Evolutionary conservation across 495 filamentous ascomycete species (phyloP), one percentile per base, ranked within the genome.

Genomic region (Neurospora sp.): DNA sequence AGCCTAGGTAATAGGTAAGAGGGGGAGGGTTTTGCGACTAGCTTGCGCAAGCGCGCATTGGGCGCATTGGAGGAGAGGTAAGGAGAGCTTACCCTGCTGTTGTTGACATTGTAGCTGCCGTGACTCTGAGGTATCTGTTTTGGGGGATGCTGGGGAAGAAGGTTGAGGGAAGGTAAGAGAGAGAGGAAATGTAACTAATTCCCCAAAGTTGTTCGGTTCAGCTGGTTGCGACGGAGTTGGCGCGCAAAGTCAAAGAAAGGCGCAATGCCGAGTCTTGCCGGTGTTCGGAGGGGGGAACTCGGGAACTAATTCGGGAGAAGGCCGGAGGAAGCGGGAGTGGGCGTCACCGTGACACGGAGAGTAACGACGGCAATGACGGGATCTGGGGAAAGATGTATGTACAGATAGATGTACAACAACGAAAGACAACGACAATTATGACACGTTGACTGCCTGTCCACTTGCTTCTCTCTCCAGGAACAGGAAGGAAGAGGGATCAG

Each of bases 51-150:
- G 31, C 37, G 72, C 61, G 27, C 61, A 75, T 42, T 59, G 74
- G 7, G 22, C 38, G n/a, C 27, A 53, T 59, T 22, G 18, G 12
- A 39, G 8, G 12, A 42, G 68, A 39, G 47, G 53, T n/a, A 4
- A 10, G 35, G 12, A 20, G 39, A 53, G 74, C 76, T 39, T 81
- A 85, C 84, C 84, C 84, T 73, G 76, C 77, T 74, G 84, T 86
- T 74, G 84, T 86, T 61, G 84, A 80, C 84, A 86, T 86, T 41
- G 71, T 72, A 75, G 3, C 59, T 35, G 40, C 40, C 16, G 12
- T 39, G 18, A 18, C 61, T 8, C n/a, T 38, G 22, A 39, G 31
- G 31, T 70, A 35, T 70, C 47, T 61, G 47, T 8, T 31, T 61
- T 61, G 22, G 22, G 8, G 22, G 27, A 31, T 31, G 27, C 27